Conservation (phyloP, 2,329 filamentous ascomycete species). For the Aspergillus hiratsukae region DNA sequence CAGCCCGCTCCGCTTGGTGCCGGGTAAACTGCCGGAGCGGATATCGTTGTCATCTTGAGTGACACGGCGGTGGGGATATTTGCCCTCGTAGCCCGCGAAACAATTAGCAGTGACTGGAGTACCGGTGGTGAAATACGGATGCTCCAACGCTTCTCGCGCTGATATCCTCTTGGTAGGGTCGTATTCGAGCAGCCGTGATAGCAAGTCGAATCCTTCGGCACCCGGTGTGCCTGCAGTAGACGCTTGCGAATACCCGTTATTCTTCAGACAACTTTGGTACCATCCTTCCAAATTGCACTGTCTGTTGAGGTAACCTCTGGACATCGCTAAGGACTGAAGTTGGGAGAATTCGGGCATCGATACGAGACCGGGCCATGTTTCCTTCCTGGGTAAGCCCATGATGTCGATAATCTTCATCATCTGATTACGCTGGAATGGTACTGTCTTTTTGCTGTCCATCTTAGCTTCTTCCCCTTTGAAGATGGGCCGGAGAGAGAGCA, state of each 20-base stretch:
- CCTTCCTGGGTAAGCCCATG: constrained; percentile 82
- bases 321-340: constrained; percentile 50
- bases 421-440: constrained; percentile 95
- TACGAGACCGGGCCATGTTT: constrained; percentile 78
- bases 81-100: constrained; percentile 81
- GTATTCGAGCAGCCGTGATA: constrained; percentile 82
- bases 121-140: constrained; percentile 77
- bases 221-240: constrained; percentile 57
- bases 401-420: constrained; percentile 99
- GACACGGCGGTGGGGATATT: constrained; percentile 86
- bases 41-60: constrained; percentile 97
- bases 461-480: constrained; percentile 99
- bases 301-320: constrained; percentile 48
- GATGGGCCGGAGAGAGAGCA: constrained; percentile 84
- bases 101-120: constrained; percentile 72
- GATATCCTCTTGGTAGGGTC: constrained; percentile 86
- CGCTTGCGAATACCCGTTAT: constrained; percentile 48
- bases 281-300: constrained; percentile 67
- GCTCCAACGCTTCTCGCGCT: constrained; percentile 80
- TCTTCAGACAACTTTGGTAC: constrained; percentile 68
- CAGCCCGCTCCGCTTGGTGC: constrained; percentile 82
- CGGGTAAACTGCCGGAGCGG: constrained; percentile 78
- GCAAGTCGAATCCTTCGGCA: constrained; percentile 72
- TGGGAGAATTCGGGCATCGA: constrained; percentile 84
- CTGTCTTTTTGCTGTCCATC: constrained; percentile 96